These are phyloP conservation scores for Proliferodiscus dingleyae DNA, from an alignment of 2,329 filamentous ascomycete genomes.

Conservation along the genomic window DNA sequence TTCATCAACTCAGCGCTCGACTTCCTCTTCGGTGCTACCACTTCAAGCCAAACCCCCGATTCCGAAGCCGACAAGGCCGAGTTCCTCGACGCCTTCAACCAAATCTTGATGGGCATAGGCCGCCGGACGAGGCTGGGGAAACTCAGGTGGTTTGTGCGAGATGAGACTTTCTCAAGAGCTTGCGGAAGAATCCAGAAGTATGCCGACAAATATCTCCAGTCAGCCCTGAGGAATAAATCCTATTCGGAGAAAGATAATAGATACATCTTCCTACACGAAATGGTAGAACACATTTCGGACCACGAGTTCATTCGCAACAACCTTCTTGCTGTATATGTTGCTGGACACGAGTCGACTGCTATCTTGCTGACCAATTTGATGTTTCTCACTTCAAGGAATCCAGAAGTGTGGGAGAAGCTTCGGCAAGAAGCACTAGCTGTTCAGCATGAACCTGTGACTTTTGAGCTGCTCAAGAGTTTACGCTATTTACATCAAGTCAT, in stretches of 20 bases:
- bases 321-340: conserved; percentile 33
- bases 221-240: too few relatives aligned
- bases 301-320: conserved; percentile 19
- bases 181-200: background rate
- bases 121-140: too few relatives aligned
- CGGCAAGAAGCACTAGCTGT: conserved; percentile 29
- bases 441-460: conserved; percentile 37
- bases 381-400: conserved; percentile 25
- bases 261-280: conserved; percentile 46
- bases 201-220: too few relatives aligned
- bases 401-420: conserved; percentile 32
- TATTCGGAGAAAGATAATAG: too few relatives aligned
- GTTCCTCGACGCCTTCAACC: too few relatives aligned
- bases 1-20: too few relatives aligned
- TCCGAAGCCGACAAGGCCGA: too few relatives aligned
- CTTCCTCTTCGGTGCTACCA: too few relatives aligned
- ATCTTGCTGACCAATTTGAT: conserved; percentile 34
- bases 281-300: conserved; percentile 37
- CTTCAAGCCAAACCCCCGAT: too few relatives aligned
- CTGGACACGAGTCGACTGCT: conserved; percentile 40
- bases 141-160: too few relatives aligned
- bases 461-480: conserved; percentile 46
- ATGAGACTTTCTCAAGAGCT: too few relatives aligned
- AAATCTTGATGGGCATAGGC: too few relatives aligned
- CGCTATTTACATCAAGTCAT: conserved; percentile 52